Evolutionary conservation across 805 yeast genomes (phyloP), one percentile per base, ranked within the genome.

Genomic region (Kuraishia cidri): DNA sequence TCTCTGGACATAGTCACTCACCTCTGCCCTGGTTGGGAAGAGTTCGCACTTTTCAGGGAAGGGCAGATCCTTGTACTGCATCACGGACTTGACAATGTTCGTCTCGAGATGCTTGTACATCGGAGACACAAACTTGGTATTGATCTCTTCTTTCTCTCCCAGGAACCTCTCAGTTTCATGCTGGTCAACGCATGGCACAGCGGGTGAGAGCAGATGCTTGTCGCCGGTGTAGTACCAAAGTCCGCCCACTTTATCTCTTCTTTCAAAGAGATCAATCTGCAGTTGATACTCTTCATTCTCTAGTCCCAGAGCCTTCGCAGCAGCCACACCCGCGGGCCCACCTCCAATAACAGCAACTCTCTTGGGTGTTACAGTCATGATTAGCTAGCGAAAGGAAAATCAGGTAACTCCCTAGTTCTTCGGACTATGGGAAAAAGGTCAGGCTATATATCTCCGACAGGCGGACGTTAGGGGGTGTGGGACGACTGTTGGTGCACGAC

Each of bases 11-110:
- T 87, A 87, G 17, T 65, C 46, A 28, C 66, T 60, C 6, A 87
- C 87, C 31, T 79, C 79, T 1, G 52, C 37, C 40, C 90, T 68
- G 10, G 58, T 54, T 1, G 88, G 83, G 45, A 76, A 87, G 10
- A 58, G 48, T 8, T 72, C 73, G 6, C 63, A 48, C 4, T 56
- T 50, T 5, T 50, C 54, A 6, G 60, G 60, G 25, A 54, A 48
- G 8, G 51, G 46, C 24, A 44, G 26, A 30, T 41, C 59, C 18
- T 48, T 51, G 33, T 46, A 56, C 33, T 42, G 39, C 62, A 56
- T 56, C 17, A 55, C 32, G 9, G 45, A 40, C 29, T 53, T 52
- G 13, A 47, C 37, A 32, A 56, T 54, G 29, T 56, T 56, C 6
- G 62, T 56, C 36, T 56, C 62, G 5, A 57, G 37, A 20, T 53